These are phyloP conservation scores for Pyrenopolyporus hunteri DNA, from an alignment of 495 filamentous ascomycete genomes.

Conservation along the genomic window DNA sequence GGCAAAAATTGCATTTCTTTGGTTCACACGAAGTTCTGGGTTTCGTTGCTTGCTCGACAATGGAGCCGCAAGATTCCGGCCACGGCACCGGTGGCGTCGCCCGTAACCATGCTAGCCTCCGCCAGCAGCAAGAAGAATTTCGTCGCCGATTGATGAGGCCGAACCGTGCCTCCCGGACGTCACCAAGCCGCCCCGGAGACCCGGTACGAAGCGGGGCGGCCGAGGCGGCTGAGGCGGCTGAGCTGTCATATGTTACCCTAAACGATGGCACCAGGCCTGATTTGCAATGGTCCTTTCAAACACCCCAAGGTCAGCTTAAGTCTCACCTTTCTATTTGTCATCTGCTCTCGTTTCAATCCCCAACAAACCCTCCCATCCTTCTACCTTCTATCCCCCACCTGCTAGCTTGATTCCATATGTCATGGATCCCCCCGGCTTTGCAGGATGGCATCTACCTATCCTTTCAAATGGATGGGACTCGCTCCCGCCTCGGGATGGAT, in stretches of 20 bases:
- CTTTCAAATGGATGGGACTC: too few species aligned
- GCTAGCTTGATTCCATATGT: neutral
- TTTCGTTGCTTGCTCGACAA: neutral
- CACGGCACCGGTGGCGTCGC: slow-evolving; percentile 6
- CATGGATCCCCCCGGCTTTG: slow-evolving; percentile 5
- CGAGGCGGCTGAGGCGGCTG: slow-evolving; percentile 11
- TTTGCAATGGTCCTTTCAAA: slow-evolving; percentile 24
- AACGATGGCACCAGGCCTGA: slow-evolving; percentile 7
- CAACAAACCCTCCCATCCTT: too few species aligned
- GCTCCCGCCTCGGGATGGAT: neutral
- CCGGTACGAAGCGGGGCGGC: neutral
- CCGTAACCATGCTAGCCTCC: slow-evolving; percentile 26
- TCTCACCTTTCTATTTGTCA: neutral
- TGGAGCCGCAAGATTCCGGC: slow-evolving; percentile 34
- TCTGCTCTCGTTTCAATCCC: neutral
- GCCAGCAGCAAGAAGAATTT: slow-evolving; percentile 38
- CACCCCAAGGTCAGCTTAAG: slow-evolving; percentile 30
- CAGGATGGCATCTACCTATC: neutral
- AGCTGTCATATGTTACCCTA: neutral
- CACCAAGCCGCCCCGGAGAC: slow-evolving; percentile 11
- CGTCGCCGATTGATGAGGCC: slow-evolving; percentile 36
- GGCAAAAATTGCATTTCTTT: too few species aligned
- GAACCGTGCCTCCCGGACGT: slow-evolving; percentile 6
- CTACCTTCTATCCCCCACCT: neutral
- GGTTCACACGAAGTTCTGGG: neutral